Evolutionary conservation across 441 rosid genomes (phyloP).

Genomic region (Kokia cookei): DNA sequence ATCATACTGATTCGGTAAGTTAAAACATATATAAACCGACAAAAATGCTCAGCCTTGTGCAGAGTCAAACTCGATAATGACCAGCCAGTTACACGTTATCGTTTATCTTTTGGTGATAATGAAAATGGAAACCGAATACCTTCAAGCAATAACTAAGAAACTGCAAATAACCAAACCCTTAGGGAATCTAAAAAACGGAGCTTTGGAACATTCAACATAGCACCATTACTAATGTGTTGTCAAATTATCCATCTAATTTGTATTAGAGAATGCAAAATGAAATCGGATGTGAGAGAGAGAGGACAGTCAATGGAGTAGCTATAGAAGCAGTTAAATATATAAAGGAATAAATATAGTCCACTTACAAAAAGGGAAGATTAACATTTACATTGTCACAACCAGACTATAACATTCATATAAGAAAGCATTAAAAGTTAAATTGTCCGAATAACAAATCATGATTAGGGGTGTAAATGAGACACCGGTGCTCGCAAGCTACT

Average conservation of each 20-base stretch:
- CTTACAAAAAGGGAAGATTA: not conserved
- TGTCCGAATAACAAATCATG: too few relatives aligned
- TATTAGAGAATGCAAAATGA: not conserved
- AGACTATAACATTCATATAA: not conserved
- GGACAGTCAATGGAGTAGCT: not conserved
- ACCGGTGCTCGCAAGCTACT: too few relatives aligned
- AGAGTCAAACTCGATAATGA: conserved; percentile 22
- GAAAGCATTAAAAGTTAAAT: not conserved
- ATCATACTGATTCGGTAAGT: conserved; percentile 69
- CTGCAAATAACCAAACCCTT: conserved; percentile 3
- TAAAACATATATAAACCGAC: conserved; percentile 25
- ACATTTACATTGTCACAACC: not conserved
- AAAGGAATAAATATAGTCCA: not conserved
- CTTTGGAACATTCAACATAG: not conserved
- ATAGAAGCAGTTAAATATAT: not conserved
- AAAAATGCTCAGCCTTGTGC: conserved; percentile 34
- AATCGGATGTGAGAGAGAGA: not conserved
- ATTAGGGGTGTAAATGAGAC: too few relatives aligned
- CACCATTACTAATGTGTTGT: not conserved
- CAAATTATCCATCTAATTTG: not conserved
- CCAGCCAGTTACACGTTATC: conserved; percentile 19
- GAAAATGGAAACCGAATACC: conserved; percentile 3
- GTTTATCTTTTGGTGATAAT: conserved; percentile 20
- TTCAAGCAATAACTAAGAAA: conserved; percentile 4
- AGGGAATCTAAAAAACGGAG: not conserved